These are phyloP conservation scores for Sporothrix euskadiensis DNA, from an alignment of 2,329 filamentous ascomycete species.

Conservation along the genomic window DNA sequence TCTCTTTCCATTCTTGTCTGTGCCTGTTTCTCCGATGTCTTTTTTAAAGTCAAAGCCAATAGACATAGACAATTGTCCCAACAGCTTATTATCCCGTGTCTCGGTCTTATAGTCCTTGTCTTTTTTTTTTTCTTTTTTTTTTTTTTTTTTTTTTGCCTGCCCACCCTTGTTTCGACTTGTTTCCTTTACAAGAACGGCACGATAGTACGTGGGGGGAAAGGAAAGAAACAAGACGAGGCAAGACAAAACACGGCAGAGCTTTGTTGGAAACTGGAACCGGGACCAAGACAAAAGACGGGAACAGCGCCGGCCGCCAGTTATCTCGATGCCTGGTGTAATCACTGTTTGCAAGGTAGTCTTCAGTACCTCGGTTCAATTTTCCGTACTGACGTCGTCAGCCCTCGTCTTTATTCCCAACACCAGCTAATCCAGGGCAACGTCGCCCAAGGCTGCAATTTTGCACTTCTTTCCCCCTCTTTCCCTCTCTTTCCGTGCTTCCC, in stretches of 20 bases:
- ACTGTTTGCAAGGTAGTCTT: background rate
- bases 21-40: background rate
- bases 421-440: background rate
- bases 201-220: background rate
- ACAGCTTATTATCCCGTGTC: background rate
- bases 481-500: background rate
- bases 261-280: background rate
- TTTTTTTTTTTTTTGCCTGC: background rate
- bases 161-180: background rate
- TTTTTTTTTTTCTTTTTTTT: background rate
- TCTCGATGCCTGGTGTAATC: background rate
- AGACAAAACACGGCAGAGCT: background rate
- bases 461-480: background rate
- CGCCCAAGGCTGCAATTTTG: background rate
- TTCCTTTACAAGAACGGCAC: background rate
- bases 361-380: background rate
- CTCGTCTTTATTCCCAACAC: background rate
- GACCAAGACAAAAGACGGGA: background rate
- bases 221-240: background rate
- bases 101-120: background rate
- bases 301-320: background rate
- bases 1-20: background rate
- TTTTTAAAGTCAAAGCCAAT: background rate
- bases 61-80: background rate
- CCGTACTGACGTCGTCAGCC: background rate